These are phyloP conservation scores for Hypoxylon sp. DNA, from an alignment of 2,329 filamentous ascomycete genomes.

Conservation along the genomic window DNA sequence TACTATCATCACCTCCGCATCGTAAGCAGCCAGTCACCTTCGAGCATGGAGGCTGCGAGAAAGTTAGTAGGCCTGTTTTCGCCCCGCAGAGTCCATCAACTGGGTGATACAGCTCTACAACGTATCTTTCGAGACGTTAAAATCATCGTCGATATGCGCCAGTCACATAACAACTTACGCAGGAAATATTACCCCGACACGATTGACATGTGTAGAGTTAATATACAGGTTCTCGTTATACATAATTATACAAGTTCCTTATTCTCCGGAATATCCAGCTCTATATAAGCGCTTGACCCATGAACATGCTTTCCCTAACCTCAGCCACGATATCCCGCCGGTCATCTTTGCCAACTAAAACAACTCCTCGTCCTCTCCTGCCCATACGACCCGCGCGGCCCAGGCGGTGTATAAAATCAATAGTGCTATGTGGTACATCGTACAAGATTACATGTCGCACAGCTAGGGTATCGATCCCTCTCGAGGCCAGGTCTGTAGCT, in stretches of 20 bases:
- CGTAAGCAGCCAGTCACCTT: too few relatives aligned
- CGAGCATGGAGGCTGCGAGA: neutral
- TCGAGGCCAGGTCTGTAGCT: conserved; percentile 90
- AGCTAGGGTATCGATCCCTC: conserved; percentile 93
- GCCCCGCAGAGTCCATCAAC: neutral
- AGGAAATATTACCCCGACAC: neutral
- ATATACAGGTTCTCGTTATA: conserved; percentile 31
- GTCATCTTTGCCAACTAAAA: conserved; percentile 91
- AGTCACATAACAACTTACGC: neutral
- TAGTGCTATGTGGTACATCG: conserved; percentile 97
- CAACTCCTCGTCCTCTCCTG: conserved; percentile 87
- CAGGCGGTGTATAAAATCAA: conserved; percentile 97
- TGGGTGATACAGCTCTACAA: neutral
- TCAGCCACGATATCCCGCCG: conserved; percentile 91
- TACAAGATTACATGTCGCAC: conserved; percentile 94
- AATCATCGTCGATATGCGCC: neutral
- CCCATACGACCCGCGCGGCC: conserved; percentile 95
- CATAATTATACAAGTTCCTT: conserved; percentile 11
- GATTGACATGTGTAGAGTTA: conserved; percentile 7
- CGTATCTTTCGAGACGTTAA: neutral
- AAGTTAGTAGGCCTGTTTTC: neutral
- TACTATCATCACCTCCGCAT: too few relatives aligned
- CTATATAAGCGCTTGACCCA: conserved; percentile 82
- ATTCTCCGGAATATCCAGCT: conserved; percentile 16
- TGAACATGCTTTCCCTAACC: conserved; percentile 90